phyloP scores from a whole-genome alignment of 192 early-diverging fungal species.

The Coemansia guatemalensis region DNA sequence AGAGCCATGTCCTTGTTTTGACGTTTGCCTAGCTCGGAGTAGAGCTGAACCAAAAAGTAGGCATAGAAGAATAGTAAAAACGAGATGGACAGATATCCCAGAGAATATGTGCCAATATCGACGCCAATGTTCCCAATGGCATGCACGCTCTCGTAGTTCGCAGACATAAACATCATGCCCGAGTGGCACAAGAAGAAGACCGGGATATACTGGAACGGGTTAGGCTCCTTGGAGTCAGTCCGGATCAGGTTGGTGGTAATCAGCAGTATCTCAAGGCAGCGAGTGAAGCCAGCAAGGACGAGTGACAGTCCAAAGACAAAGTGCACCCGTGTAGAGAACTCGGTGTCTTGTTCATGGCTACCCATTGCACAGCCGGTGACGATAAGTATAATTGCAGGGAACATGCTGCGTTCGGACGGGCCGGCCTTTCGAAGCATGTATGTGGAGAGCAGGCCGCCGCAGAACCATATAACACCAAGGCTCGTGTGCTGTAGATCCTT shows the following conservation, averaged over 20 bases:
- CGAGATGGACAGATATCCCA: slow-evolving; percentile 58
- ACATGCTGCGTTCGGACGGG: slow-evolving; percentile 54
- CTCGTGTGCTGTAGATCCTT: slow-evolving; percentile 69
- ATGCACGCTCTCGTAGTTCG: slow-evolving; percentile 58
- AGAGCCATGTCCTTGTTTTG: slow-evolving; percentile 23
- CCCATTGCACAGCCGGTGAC: slow-evolving; percentile 65
- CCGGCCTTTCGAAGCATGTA: slow-evolving; percentile 47
- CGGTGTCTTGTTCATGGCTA: slow-evolving; percentile 58
- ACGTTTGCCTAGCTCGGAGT: slow-evolving; percentile 27
- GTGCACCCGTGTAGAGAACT: slow-evolving; percentile 63
- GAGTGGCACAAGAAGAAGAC: slow-evolving; percentile 59
- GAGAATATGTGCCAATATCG: slow-evolving; percentile 60
- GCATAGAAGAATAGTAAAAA: slow-evolving; percentile 61
- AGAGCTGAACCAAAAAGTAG: slow-evolving; percentile 56
- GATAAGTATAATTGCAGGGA: slow-evolving; percentile 62
- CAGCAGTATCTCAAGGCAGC: slow-evolving; percentile 60
- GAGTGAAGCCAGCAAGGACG: slow-evolving; percentile 56
- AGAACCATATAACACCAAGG: slow-evolving; percentile 69
- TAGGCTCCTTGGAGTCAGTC: slow-evolving; percentile 22
- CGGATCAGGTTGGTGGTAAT: slow-evolving; percentile 36
- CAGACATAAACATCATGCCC: slow-evolving; percentile 65
- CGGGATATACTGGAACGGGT: slow-evolving; percentile 54
- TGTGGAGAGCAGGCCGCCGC: slow-evolving; percentile 60
- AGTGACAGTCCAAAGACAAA: slow-evolving; percentile 65
- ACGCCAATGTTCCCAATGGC: slow-evolving; percentile 48